Conservation (phyloP, 129 eudicot species). For the Gnaphalium uliginosum region DNA sequence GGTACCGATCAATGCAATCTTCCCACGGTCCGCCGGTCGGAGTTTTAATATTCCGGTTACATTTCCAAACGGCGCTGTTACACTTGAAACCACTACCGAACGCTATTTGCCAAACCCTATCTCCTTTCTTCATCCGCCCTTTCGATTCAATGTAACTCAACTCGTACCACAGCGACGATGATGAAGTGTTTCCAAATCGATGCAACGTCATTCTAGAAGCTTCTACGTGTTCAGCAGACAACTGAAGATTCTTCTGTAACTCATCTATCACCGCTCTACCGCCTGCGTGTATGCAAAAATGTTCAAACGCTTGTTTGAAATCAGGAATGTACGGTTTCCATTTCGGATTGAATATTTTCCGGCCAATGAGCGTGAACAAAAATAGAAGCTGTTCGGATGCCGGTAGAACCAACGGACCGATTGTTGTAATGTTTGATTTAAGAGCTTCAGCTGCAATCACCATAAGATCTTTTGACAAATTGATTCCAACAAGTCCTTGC, state of each 20-base stretch:
- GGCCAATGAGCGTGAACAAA: conserved; percentile 53
- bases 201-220: conserved; percentile 82
- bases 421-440: conserved; percentile 67
- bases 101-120: conserved; percentile 78
- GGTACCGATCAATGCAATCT: conserved; percentile 65
- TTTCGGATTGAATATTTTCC: conserved; percentile 58
- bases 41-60: conserved; percentile 52
- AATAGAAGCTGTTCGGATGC: conserved; percentile 66
- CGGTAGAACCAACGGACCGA: conserved; percentile 67
- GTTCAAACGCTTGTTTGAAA: conserved; percentile 71
- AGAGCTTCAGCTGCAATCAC: conserved; percentile 64
- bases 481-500: conserved; percentile 66
- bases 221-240: conserved; percentile 69
- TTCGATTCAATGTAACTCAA: conserved; percentile 60
- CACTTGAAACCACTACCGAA: conserved; percentile 91
- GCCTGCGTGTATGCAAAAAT: conserved; percentile 81
- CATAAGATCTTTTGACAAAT: conserved; percentile 71
- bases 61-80: conserved; percentile 84
- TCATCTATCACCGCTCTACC: conserved; percentile 80
- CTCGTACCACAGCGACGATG: conserved; percentile 81
- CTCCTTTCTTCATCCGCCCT: conserved; percentile 77
- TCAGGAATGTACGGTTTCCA: conserved; percentile 82
- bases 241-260: conserved; percentile 65
- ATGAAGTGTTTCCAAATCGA: conserved; percentile 73
- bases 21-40: conserved; percentile 64